A percentile compares a stretch with the other conserved stretches of the same genome.
phyloP scores from a whole-genome alignment of 768 basidiomycete genomes.

The Phlebiopsis gigantea region DNA sequence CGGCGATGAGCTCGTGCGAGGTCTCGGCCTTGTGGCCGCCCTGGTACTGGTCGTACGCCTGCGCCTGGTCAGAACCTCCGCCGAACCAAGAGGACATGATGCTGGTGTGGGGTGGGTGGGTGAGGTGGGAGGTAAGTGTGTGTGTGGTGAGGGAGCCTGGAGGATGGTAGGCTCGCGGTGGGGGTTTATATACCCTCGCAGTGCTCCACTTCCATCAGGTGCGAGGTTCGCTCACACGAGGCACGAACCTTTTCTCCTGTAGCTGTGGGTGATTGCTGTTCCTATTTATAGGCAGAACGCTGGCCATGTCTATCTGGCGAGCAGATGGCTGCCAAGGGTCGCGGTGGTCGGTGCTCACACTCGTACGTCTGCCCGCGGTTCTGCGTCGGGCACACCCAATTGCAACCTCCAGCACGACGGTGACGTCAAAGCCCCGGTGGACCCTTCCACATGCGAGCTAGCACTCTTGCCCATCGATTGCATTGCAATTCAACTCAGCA shows the following conservation, averaged over 20 bases:
- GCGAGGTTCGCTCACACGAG: background rate
- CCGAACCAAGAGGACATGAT: slow-evolving; percentile 38
- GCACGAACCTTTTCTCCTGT: background rate
- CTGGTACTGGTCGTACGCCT: slow-evolving; percentile 35
- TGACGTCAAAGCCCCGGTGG: too few relatives aligned
- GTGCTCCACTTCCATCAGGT: background rate
- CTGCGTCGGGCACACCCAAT: too few relatives aligned
- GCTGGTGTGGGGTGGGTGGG: slow-evolving; percentile 10
- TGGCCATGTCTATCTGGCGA: too few relatives aligned
- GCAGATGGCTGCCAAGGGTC: too few relatives aligned
- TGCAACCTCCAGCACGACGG: too few relatives aligned
- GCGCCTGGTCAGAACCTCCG: slow-evolving; percentile 35
- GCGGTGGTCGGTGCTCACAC: too few relatives aligned
- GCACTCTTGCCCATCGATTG: too few relatives aligned
- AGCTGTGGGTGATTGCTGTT: background rate
- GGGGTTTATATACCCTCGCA: slow-evolving; percentile 2
- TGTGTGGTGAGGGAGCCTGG: slow-evolving; percentile 13
- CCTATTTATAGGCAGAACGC: too few relatives aligned
- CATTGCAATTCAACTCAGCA: too few relatives aligned
- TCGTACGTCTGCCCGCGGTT: too few relatives aligned
- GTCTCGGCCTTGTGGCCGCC: slow-evolving; percentile 52
- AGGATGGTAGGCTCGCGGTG: background rate
- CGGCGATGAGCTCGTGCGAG: slow-evolving; percentile 64
- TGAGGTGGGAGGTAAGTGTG: slow-evolving; percentile 15
- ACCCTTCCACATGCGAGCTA: too few relatives aligned